Evolutionary conservation across 768 basidiomycete genomes (phyloP).

Genomic region (Trametes cingulata): DNA sequence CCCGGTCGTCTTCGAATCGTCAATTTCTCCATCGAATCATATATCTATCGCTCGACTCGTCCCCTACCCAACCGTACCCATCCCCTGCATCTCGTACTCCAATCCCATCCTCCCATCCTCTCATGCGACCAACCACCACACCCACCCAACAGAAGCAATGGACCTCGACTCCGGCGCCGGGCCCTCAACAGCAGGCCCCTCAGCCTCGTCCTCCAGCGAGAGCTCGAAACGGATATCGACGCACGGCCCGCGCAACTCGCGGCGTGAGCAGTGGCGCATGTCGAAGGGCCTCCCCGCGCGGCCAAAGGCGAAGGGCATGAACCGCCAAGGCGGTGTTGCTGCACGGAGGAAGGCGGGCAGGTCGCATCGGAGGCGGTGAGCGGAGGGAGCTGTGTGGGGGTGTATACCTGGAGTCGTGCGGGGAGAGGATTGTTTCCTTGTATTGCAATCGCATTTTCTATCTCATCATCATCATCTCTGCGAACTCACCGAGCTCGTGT

Average conservation of each 20-base stretch:
- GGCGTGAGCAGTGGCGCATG: conserved; percentile 79
- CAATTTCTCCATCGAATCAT: not conserved
- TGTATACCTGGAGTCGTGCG: not conserved
- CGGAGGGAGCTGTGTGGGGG: not conserved
- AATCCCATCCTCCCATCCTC: too few species aligned
- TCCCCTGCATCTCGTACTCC: not conserved
- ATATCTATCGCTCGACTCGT: not conserved
- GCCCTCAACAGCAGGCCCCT: conserved; percentile 12
- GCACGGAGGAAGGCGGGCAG: conserved; percentile 69
- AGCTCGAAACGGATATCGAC: conserved; percentile 60
- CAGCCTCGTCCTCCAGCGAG: conserved; percentile 28
- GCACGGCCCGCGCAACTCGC: conserved; percentile 74
- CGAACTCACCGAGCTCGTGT: not conserved
- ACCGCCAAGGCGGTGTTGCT: conserved; percentile 63
- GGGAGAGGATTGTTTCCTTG: too few species aligned
- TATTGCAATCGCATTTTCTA: not conserved
- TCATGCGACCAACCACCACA: not conserved
- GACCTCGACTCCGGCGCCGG: conserved; percentile 44
- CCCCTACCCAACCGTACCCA: not conserved
- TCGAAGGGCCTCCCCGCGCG: conserved; percentile 72
- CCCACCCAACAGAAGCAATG: conserved; percentile 47
- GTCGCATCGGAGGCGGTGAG: conserved; percentile 68
- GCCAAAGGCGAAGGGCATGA: conserved; percentile 55
- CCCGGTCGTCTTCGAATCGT: not conserved
- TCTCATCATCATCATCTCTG: not conserved